Evolutionary conservation across 176 grass and related monocot genomes (phyloP).

Genomic region (Microstegium vimineum): DNA sequence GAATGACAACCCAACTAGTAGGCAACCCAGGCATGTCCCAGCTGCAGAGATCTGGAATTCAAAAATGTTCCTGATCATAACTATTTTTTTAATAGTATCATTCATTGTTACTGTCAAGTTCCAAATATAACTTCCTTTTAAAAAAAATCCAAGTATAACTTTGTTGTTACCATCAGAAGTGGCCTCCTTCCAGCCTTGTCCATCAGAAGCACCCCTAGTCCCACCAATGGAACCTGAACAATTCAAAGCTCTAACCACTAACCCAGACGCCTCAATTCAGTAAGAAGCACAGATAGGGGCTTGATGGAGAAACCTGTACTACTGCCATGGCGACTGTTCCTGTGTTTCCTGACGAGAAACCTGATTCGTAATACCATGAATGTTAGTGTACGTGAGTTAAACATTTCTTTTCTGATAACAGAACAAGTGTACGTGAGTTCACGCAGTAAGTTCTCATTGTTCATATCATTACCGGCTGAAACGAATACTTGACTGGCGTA

Average conservation of each 20-base stretch:
- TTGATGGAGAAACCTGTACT: slow-evolving; percentile 51
- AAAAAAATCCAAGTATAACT: not conserved
- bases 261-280: not conserved
- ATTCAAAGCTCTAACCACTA: slow-evolving; percentile 6
- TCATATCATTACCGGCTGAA: not conserved
- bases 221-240: slow-evolving; percentile 69
- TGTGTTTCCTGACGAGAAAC: slow-evolving; percentile 66
- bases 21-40: slow-evolving; percentile 69
- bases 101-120: not conserved
- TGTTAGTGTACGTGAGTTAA: not conserved
- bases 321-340: slow-evolving; percentile 69
- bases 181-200: slow-evolving; percentile 87
- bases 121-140: not conserved
- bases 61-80: not conserved
- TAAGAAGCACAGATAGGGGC: not conserved
- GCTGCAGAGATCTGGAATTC: slow-evolving; percentile 59
- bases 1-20: slow-evolving; percentile 69
- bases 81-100: no score
- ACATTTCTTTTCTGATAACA: not conserved
- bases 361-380: slow-evolving; percentile 27
- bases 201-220: slow-evolving; percentile 65
- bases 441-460: not conserved
- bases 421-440: not conserved
- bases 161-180: slow-evolving; percentile 58
- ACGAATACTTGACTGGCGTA: slow-evolving; percentile 87